Conservation (phyloP, 2,329 filamentous ascomycete species). For the Keithomyces neogunnii region DNA sequence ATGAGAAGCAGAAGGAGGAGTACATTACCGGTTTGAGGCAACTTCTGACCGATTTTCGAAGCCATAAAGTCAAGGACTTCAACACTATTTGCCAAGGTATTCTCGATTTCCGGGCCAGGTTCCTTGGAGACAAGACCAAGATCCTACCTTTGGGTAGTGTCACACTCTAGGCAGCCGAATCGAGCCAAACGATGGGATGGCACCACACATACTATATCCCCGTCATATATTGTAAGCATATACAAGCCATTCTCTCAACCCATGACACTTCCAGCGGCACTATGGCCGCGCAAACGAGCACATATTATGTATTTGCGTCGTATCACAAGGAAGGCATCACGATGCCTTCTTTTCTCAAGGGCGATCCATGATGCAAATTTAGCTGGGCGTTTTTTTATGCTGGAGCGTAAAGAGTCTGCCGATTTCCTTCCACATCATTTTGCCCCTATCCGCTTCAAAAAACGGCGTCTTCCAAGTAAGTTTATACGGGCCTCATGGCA, state of each 20-base stretch:
- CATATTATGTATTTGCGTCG: not conserved
- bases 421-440: not conserved
- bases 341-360: not conserved
- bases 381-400: not conserved
- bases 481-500: not conserved
- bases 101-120: constrained; percentile 56
- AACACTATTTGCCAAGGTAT: constrained; percentile 58
- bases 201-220: not conserved
- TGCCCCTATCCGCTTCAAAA: not conserved
- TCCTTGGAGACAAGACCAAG: constrained; percentile 56
- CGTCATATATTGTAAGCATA: constrained; percentile 4
- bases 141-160: constrained; percentile 50
- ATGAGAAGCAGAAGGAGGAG: constrained; percentile 48
- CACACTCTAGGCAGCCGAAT: constrained; percentile 17
- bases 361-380: not conserved
- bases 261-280: not conserved
- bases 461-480: not conserved
- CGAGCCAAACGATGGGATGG: not conserved
- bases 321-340: not conserved
- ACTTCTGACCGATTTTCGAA: constrained; percentile 51
- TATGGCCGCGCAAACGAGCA: not conserved
- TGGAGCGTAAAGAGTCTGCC: not conserved
- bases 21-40: constrained; percentile 56
- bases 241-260: not conserved
- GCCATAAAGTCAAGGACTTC: constrained; percentile 55